Conservation (phyloP, 768 basidiomycete genomes). For the Cubamyces lactineus region DNA sequence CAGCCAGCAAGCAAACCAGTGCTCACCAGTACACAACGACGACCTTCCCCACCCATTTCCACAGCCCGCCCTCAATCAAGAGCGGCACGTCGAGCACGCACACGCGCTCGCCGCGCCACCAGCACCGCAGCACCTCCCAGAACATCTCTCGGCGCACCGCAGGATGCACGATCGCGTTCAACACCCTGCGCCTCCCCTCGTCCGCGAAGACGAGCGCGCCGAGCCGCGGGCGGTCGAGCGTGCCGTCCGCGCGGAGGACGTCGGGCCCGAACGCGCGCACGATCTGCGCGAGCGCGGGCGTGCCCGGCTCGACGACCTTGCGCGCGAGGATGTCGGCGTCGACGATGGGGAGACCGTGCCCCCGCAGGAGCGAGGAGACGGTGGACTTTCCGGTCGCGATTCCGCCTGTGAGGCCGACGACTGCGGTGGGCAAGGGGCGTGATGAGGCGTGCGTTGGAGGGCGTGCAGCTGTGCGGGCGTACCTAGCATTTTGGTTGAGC, state of each 20-base stretch:
- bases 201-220: conserved; percentile 87
- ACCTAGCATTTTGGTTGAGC: conserved; percentile 19
- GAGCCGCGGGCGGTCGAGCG: conserved; percentile 80
- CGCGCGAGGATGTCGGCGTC: conserved; percentile 93
- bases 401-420: conserved; percentile 94
- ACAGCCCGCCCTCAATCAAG: conserved; percentile 86
- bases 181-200: conserved; percentile 62
- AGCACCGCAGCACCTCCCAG: conserved; percentile 64
- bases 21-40: conserved; percentile 91
- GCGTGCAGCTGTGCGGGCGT: background rate
- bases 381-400: conserved; percentile 98
- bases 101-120: conserved; percentile 77
- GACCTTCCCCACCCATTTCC: conserved; percentile 81
- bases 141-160: conserved; percentile 83
- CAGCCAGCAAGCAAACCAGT: background rate
- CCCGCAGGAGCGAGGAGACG: conserved; percentile 73
- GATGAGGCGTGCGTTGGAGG: background rate
- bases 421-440: conserved; percentile 42
- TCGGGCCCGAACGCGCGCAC: conserved; percentile 69
- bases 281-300: conserved; percentile 69
- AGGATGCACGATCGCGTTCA: conserved; percentile 91
- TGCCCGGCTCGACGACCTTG: conserved; percentile 82
- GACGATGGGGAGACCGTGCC: conserved; percentile 76
- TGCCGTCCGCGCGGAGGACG: conserved; percentile 68
- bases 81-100: conserved; percentile 91